phyloP scores from a whole-genome alignment of 768 basidiomycete genomes.

The Cubamyces sp. region DNA sequence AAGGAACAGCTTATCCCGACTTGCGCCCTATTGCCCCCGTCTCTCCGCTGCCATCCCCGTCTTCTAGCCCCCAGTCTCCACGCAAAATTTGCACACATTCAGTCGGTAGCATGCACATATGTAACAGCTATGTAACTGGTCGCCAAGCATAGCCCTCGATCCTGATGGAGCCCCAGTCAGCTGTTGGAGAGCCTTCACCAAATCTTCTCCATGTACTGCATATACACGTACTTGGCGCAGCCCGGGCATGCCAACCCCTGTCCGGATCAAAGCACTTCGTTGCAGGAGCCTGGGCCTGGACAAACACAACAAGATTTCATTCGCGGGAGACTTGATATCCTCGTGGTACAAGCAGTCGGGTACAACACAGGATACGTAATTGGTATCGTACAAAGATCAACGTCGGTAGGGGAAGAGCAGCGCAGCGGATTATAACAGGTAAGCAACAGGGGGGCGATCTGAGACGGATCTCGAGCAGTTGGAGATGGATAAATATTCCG shows the following conservation, averaged over 20 bases:
- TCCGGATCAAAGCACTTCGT: slow-evolving; percentile 1
- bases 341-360: slow-evolving; percentile 11
- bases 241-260: neutral
- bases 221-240: slow-evolving; percentile 5
- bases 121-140: neutral
- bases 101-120: neutral
- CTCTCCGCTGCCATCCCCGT: neutral
- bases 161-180: slow-evolving; percentile 6
- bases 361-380: slow-evolving; percentile 14
- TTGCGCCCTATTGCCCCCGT: neutral
- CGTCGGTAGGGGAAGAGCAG: neutral
- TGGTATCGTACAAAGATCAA: slow-evolving; percentile 10
- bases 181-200: neutral
- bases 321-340: slow-evolving; percentile 14
- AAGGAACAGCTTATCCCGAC: slow-evolving; percentile 11
- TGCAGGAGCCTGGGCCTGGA: neutral
- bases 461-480: neutral
- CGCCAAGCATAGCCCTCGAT: neutral
- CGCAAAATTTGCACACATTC: neutral
- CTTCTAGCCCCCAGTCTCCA: neutral
- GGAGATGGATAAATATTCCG: neutral
- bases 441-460: neutral
- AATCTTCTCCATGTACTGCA: neutral
- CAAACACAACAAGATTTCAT: neutral
- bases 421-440: neutral